phyloP scores from a whole-genome alignment of 179 eudicot genomes.

The Heliamphora pulchella region DNA sequence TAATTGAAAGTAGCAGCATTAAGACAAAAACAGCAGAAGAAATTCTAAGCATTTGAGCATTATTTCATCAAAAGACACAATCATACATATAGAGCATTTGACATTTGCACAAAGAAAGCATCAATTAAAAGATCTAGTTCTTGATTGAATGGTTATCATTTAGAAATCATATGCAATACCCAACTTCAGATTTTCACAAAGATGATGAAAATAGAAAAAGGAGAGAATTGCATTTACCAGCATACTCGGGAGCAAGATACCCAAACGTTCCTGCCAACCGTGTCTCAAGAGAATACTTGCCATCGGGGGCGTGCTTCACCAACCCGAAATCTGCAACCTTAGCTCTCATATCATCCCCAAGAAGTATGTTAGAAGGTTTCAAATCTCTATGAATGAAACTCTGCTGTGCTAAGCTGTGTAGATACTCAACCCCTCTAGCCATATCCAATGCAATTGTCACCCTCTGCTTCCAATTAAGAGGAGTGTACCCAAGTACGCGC shows the following conservation, averaged over 20 bases:
- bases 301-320: slow-evolving; percentile 66
- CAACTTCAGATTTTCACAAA: not conserved
- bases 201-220: not conserved
- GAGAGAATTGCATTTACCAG: slow-evolving; percentile 33
- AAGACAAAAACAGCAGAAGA: not conserved
- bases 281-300: slow-evolving; percentile 56
- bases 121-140: not conserved
- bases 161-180: not conserved
- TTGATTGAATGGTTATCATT: not conserved
- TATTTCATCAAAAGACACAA: not conserved
- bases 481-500: slow-evolving; percentile 32
- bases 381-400: slow-evolving; percentile 65
- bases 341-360: slow-evolving; percentile 61
- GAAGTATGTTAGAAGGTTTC: slow-evolving; percentile 56
- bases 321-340: slow-evolving; percentile 77
- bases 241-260: slow-evolving; percentile 65
- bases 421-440: slow-evolving; percentile 62
- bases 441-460: slow-evolving; percentile 64
- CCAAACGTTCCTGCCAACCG: slow-evolving; percentile 30
- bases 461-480: slow-evolving; percentile 56
- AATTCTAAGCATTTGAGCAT: not conserved
- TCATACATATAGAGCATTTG: not conserved
- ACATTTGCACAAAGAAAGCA: too few relatives aligned
- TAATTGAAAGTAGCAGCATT: not conserved
- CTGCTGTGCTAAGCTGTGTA: slow-evolving; percentile 60